Evolutionary conservation across 1,139 yeast species (phyloP), one percentile per base, ranked within the genome.

Genomic region (Saccharomyces hybrid): DNA sequence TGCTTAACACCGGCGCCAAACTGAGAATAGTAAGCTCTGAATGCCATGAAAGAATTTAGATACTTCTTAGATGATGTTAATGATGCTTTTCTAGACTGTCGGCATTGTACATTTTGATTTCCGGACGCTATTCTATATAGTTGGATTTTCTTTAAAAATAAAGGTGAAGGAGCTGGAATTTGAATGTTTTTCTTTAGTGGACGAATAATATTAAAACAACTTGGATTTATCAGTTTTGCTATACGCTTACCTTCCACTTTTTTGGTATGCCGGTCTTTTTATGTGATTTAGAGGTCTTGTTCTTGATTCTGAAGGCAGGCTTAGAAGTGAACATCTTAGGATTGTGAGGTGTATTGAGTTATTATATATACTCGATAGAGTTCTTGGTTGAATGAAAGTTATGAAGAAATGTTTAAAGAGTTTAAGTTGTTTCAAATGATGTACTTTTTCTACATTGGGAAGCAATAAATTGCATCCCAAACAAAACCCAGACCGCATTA

Each of bases 1-100:
- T 58, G 60, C 8, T 58, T 53, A n/a, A 58, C 19, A 1, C 59
- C 59, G 19, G 51, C 7, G 9, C 57, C 58, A 48, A 48, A 56
- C 38, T 56, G 60, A 26, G 64, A 56, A 49, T 61, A 61, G 31
- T 61, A 61, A n/a, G 59, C 52, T 53, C 64, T 56, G 34, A 61
- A 61, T 3, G 63, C 63, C 47, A 62, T 60, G 44, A 61, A 61
- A 5, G 58, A 53, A 51, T 62, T 62, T 11, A 61, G 2, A 38
- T 38, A 16, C 9, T 38, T 38, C 42, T 38, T 38, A 3, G 42
- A 16, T 7, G 42, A 38, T 38, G 3, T 38, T 38, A 38, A 3
- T 2, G 42, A 38, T 16, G 42, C 9, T 9, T 38, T 38, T 8
- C 9, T 16, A 2, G 11, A 16, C 42, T 38, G 24, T 9, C 12